Evolutionary conservation across 2,329 filamentous ascomycete genomes (phyloP), one percentile per base, ranked within the genome.

Genomic region (Epicoccum nigrum): DNA sequence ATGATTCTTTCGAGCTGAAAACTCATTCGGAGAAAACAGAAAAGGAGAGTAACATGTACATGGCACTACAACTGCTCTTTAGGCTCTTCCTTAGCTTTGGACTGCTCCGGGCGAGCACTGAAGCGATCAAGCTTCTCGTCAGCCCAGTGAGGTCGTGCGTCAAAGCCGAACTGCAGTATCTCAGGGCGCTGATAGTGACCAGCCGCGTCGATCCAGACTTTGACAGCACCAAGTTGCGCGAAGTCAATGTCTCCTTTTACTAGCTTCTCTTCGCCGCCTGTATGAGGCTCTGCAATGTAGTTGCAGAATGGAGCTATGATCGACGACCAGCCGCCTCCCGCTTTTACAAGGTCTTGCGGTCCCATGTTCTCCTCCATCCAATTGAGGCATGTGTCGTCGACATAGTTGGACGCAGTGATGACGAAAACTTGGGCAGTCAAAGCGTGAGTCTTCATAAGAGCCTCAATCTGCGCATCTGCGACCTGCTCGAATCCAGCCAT

Each of bases 381-480:
- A 12, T 68, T 56, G 12, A 79, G 59, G 31, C 76, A 78, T 2
- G 54, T 63, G 11, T 75, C 64, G 28, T 79, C 76, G 2, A 79
- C 72, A 23, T 76, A 77, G 44, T 75, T 76, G 6, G 69, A 71
- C 2, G 76, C 76, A 1, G 67, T 68, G 23, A 79, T 61, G 17
- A 77, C 76, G 45, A 77, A 79, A 2, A 74, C 72, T 50, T 79
- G 76, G 12, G 71, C 76, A 1, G 75, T 77, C 19, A 79, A 51
- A 2, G 77, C 76, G 51, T 79, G 77, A 4, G 65, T 62, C 62
- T 78, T 79, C 76, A 78, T 79, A 28, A 79, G 55, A 4, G 73
- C 76, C 63, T 79, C 77, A 44, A 79, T 78, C 60, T 78, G 75
- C n/a, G 64, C 64, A 52, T 76, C 70, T 2, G 75, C 76, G 5